phyloP scores from a whole-genome alignment of 1,284 basidiomycete genomes.

The Macrocystidia cucumis region DNA sequence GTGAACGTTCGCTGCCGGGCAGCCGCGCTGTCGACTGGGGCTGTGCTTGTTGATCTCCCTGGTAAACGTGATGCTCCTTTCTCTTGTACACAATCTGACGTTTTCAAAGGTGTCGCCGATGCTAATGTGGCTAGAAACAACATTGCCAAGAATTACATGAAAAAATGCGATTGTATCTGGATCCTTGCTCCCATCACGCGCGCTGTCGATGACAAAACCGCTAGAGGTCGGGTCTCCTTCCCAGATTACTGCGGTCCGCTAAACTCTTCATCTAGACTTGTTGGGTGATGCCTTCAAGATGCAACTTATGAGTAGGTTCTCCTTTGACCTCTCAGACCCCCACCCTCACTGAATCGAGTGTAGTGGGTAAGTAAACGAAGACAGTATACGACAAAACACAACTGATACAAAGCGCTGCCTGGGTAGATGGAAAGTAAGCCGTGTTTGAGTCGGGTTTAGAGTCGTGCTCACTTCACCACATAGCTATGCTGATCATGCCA shows the following conservation, averaged over 20 bases:
- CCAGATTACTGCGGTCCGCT: background rate
- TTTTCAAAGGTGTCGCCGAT: constrained; percentile 40
- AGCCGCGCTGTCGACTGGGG: constrained; percentile 44
- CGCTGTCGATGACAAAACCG: constrained; percentile 33
- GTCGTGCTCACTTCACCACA: constrained; percentile 1
- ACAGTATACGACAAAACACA: background rate
- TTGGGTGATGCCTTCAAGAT: constrained; percentile 55
- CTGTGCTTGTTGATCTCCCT: constrained; percentile 52
- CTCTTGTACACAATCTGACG: constrained; percentile 1
- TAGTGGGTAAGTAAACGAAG: constrained; percentile 26
- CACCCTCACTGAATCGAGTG: constrained; percentile 4
- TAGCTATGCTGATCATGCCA: constrained; percentile 47
- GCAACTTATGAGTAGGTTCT: constrained; percentile 48
- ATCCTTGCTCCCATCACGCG: constrained; percentile 15
- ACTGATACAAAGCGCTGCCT: background rate
- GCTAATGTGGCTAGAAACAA: constrained; percentile 15
- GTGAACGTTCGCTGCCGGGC: constrained; percentile 51
- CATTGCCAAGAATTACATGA: constrained; percentile 16
- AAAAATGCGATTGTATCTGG: constrained; percentile 15
- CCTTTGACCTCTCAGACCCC: background rate
- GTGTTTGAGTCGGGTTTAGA: background rate
- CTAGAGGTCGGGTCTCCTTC: constrained; percentile 31
- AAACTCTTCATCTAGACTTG: constrained; percentile 27
- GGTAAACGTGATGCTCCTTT: constrained; percentile 22
- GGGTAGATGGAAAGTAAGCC: constrained; percentile 43